Conservation (phyloP, 495 filamentous ascomycete genomes). For the Neurospora sp. region DNA sequence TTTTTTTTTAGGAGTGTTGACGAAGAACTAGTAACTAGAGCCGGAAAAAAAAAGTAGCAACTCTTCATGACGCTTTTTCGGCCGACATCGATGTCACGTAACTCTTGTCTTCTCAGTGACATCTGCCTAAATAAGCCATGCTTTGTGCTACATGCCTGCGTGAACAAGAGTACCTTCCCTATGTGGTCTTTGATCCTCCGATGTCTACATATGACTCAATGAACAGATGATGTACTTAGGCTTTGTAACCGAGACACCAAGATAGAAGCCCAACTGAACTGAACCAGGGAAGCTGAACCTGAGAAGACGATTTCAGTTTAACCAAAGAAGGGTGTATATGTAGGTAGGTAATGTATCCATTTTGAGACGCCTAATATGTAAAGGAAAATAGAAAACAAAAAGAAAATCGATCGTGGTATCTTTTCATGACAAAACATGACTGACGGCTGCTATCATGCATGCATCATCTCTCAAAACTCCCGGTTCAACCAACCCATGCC, state of each 20-base stretch:
- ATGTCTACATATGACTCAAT: background rate
- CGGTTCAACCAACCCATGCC: background rate
- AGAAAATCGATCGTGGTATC: background rate
- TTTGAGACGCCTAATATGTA: background rate
- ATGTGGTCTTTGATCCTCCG: background rate
- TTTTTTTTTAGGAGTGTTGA: background rate
- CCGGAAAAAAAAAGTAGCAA: background rate
- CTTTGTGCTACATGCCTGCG: background rate
- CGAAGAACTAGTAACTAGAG: background rate
- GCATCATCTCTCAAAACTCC: conserved; percentile 3
- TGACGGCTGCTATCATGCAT: background rate
- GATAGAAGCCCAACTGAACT: background rate
- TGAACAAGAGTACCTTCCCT: background rate
- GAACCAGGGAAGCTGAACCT: background rate
- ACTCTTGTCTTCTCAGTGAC: background rate
- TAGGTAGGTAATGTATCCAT: background rate
- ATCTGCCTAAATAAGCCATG: background rate
- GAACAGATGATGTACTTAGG: background rate
- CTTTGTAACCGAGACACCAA: background rate
- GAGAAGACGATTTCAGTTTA: background rate
- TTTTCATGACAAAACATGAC: background rate
- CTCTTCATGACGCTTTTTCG: background rate
- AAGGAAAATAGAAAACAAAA: background rate
- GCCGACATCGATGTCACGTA: background rate
- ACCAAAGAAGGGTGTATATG: background rate